Conservation (phyloP, 805 yeast species). For the Spathaspora passalidarum region DNA sequence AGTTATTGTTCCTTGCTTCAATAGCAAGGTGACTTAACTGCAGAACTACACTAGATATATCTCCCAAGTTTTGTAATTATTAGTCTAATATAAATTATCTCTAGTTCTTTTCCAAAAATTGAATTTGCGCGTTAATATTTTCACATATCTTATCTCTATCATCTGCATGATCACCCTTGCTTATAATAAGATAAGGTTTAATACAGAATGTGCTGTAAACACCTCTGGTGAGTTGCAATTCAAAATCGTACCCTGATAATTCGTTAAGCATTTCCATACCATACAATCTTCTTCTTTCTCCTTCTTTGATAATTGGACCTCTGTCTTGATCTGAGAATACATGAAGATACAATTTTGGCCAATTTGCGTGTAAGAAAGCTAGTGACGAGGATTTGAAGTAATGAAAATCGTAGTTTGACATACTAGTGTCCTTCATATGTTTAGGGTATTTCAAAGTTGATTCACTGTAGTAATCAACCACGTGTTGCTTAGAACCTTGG, state of each 20-base stretch:
- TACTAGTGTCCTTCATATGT: constrained; percentile 16
- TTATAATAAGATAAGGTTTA: constrained; percentile 17
- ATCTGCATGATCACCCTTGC: constrained; percentile 12
- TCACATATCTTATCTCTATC: constrained; percentile 23
- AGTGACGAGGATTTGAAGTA: constrained; percentile 23
- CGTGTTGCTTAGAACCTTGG: neutral
- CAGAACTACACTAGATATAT: too few species aligned
- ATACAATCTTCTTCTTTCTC: constrained; percentile 26
- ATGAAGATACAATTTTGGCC: constrained; percentile 29
- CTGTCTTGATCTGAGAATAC: constrained; percentile 25
- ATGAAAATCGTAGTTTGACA: constrained; percentile 28
- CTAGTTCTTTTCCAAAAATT: constrained; percentile 20
- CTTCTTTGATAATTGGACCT: constrained; percentile 20
- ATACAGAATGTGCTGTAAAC: constrained; percentile 29
- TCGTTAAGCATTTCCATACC: constrained; percentile 22
- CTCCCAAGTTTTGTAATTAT: too few species aligned
- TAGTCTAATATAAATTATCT: too few species aligned
- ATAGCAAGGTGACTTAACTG: too few species aligned
- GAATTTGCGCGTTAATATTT: constrained; percentile 21
- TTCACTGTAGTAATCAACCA: constrained; percentile 12
- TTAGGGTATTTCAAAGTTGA: constrained; percentile 19
- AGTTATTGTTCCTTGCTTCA: too few species aligned
- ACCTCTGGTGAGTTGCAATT: constrained; percentile 22
- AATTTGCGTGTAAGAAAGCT: constrained; percentile 36
- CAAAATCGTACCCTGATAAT: constrained; percentile 26